Base-by-base conservation (phyloP, 495 filamentous ascomycete species). In the Penicillium paxilli region DNA sequence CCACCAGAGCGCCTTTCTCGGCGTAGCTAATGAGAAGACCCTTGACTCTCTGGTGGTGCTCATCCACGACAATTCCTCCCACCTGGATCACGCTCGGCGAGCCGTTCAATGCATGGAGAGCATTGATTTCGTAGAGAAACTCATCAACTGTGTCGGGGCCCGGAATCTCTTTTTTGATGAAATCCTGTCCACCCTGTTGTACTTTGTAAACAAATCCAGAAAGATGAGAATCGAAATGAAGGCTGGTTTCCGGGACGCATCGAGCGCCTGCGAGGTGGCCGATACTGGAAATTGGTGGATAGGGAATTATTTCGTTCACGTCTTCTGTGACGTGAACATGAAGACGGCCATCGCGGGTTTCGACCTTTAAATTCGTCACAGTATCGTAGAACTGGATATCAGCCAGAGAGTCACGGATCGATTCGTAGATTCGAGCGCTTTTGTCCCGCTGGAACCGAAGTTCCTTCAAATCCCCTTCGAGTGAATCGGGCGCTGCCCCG, bases 291-390 rank as follows among this genome's bases (percentile, higher is more conserved):
- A 87, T 71, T 0, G 87, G 83, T 3, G 94, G 94, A 63, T 95
- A 98, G 4, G 83, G 83, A 49, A 98, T 94, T 45, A 91, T 96
- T 69, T 98, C 94, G 65, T 97, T 94, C 44, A 91, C 82, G 69
- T 98, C 94, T 68, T 98, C 94, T n/a, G 93, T 95, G 42, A 98
- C 94, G 67, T 98, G 94, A 19, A 98, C 92, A 71, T 98, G 94
- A 44, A 98, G 77, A 44, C 91, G 83, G 22, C 91, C 91, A 40
- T 96, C 90, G 33, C 83, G 86, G 1, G 94, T 98, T 67, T 96
- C 86, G 14, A 98, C 77, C 67, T 96, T 98, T 41, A 98, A 80
- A 64, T 98, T 98, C 17, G 95, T 98, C 25, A 97, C 94, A 5
- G 90, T 95, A 54, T 91, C 82, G 70, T 95, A 98, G 67, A 96